Evolutionary conservation across 179 eudicot species (phyloP).

Genomic region (Spergularia azorica): DNA sequence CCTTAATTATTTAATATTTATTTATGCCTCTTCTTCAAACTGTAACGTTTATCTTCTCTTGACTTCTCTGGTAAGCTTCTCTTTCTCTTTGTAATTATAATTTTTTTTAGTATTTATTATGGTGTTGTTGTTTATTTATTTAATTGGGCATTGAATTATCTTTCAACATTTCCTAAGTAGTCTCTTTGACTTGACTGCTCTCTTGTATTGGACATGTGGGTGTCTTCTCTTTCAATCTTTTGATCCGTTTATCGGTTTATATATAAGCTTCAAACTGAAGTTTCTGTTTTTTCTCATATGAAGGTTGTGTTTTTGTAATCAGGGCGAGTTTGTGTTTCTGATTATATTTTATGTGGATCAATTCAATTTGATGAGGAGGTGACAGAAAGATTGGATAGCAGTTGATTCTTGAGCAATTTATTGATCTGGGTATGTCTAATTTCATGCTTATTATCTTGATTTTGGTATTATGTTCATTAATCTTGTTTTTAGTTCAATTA

Average conservation of each 20-base stretch:
- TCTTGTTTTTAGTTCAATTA: neutral
- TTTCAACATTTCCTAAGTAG: conserved; percentile 32
- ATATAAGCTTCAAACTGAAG: neutral
- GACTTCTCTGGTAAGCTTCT: conserved; percentile 27
- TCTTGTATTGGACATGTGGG: conserved; percentile 16
- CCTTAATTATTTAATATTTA: neutral
- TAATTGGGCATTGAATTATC: conserved; percentile 13
- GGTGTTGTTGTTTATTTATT: neutral
- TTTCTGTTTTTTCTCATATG: neutral
- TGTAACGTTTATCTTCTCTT: conserved; percentile 4
- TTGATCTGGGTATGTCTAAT: conserved; percentile 25
- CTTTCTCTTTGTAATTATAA: conserved; percentile 8
- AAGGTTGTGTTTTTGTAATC: neutral
- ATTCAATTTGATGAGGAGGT: conserved; percentile 7
- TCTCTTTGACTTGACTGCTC: conserved; percentile 19
- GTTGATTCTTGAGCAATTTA: conserved; percentile 12
- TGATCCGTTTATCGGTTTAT: neutral
- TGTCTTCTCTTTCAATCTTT: conserved; percentile 27
- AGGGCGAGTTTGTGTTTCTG: neutral
- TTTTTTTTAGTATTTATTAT: neutral
- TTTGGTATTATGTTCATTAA: neutral
- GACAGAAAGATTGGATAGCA: neutral
- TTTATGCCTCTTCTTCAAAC: conserved; percentile 4
- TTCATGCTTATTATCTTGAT: neutral
- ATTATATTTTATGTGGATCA: conserved; percentile 17